These are phyloP conservation scores for Lolium rigidum DNA, from an alignment of 176 grass and related monocot species.

Conservation along the genomic window DNA sequence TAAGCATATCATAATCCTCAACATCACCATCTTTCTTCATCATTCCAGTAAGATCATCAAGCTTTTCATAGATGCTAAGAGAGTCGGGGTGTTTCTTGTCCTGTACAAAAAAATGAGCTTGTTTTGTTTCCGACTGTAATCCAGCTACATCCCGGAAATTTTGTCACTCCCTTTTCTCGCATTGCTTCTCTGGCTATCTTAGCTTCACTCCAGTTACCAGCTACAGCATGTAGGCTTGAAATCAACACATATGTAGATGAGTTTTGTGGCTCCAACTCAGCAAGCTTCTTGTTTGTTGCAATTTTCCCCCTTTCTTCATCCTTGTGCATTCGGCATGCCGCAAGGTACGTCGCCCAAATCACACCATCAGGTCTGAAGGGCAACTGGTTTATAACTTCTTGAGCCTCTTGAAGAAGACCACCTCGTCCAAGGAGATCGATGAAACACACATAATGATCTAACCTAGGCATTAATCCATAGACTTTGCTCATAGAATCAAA, in stretches of 20 bases:
- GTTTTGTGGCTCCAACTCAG: conserved; percentile 63
- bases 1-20: conserved; percentile 42
- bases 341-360: conserved; percentile 74
- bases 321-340: conserved; percentile 67
- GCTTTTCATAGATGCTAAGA: conserved; percentile 47
- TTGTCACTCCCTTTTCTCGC: conserved; percentile 64
- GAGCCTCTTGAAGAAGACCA: conserved; percentile 69
- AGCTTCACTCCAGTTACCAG: conserved; percentile 72
- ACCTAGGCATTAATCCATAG: conserved; percentile 56
- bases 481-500: conserved; percentile 59
- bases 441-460: conserved; percentile 71
- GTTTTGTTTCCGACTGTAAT: conserved; percentile 66
- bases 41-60: conserved; percentile 54
- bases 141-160: conserved; percentile 74
- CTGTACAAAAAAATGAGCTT: conserved; percentile 58
- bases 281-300: conserved; percentile 62
- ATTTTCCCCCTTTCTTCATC: conserved; percentile 62
- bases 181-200: conserved; percentile 63
- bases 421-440: conserved; percentile 75
- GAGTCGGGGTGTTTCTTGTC: conserved; percentile 61
- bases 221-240: conserved; percentile 66
- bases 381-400: conserved; percentile 57
- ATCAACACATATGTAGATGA: conserved; percentile 68
- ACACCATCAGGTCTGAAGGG: conserved; percentile 75
- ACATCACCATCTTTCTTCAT: conserved; percentile 53